phyloP scores from a whole-genome alignment of 192 early-diverging fungal genomes.

The Coemansia sp. region DNA sequence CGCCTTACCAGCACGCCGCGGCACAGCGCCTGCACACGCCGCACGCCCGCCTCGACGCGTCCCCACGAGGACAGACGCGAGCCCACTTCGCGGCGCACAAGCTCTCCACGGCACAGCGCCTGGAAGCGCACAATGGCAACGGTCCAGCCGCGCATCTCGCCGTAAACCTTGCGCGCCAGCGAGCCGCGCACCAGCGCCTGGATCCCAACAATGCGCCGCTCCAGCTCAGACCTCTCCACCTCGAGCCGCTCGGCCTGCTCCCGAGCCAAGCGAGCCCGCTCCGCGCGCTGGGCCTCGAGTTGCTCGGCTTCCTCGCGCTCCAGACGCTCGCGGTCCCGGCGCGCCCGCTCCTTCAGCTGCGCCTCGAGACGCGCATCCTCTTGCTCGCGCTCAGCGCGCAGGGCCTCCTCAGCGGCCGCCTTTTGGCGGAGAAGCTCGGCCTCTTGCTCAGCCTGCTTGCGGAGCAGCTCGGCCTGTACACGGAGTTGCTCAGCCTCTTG shows the following conservation, averaged over 20 bases:
- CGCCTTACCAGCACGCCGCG: conserved; percentile 62
- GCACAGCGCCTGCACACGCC: conserved; percentile 59
- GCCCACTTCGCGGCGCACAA: conserved; percentile 42
- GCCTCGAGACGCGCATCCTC: conserved; percentile 8
- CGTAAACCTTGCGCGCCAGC: conserved; percentile 52
- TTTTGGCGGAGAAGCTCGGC: background rate
- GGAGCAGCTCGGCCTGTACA: conserved; percentile 22
- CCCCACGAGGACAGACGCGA: conserved; percentile 27
- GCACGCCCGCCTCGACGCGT: conserved; percentile 29
- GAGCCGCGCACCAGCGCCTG: conserved; percentile 61
- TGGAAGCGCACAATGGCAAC: conserved; percentile 46
- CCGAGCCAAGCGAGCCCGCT: conserved; percentile 5
- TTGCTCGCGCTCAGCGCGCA: conserved; percentile 2
- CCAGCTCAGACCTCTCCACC: conserved; percentile 34
- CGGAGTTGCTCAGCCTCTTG: conserved; percentile 13
- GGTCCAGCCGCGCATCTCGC: conserved; percentile 53
- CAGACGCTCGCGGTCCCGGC: conserved; percentile 7
- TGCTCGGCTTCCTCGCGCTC: conserved; percentile 1
- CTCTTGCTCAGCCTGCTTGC: conserved; percentile 2
- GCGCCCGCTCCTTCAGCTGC: conserved; percentile 17
- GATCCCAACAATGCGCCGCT: conserved; percentile 44
- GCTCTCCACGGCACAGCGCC: conserved; percentile 39
- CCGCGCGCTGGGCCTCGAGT: conserved; percentile 1
- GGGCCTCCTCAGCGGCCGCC: background rate
- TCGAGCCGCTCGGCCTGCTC: conserved; percentile 36